Evolutionary conservation across 192 early-diverging fungal genomes (phyloP), one percentile per base, ranked within the genome.

Genomic region (Obelidium mucronatum): DNA sequence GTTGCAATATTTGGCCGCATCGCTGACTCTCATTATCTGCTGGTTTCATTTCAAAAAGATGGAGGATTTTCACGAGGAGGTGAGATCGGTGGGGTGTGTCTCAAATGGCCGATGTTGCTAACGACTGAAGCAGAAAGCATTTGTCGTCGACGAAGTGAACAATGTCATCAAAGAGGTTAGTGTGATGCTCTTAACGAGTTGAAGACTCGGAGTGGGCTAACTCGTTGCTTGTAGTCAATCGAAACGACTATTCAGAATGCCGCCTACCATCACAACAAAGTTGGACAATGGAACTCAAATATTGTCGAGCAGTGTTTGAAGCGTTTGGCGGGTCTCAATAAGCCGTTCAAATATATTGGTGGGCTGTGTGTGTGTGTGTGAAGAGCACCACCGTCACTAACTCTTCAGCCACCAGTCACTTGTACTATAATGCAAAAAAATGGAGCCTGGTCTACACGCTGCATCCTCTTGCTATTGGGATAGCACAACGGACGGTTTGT

Each of bases 371-470:
- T 64, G 34, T 28, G 54, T 0, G 30, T 75, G 24, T 1, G 24
- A 53, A 53, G 19, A 53, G 24, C 52, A n/a, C n/a, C n/a, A n/a
- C 52, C 52, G 24, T n/a, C 19, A 53, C 52, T n/a, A 53, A 53
- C 52, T n/a, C 24, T 53, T n/a, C 8, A 24, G 26, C 4, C 4
- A 40, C 6, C 53, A 85, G 84, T 93, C 8, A 94, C 91, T 6
- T 93, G 92, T 77, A 88, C 92, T 31, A 93, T 94, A 51, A 90
- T 94, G 90, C 92, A 94, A 84, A 92, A 91, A 78, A 93, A 90
- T 79, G 91, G 92, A 15, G 91, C 91, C n/a, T 33, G 93, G 93
- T 31, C 83, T 94, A 54, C 92, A 94, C 80, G 86, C 88, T 30
- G 91, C 90, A 24, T 91, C 86, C 34, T 89, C 86, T 34, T 91